Conservation (phyloP, 352 stramenopile species). For the Sclerospora graminicola region DNA sequence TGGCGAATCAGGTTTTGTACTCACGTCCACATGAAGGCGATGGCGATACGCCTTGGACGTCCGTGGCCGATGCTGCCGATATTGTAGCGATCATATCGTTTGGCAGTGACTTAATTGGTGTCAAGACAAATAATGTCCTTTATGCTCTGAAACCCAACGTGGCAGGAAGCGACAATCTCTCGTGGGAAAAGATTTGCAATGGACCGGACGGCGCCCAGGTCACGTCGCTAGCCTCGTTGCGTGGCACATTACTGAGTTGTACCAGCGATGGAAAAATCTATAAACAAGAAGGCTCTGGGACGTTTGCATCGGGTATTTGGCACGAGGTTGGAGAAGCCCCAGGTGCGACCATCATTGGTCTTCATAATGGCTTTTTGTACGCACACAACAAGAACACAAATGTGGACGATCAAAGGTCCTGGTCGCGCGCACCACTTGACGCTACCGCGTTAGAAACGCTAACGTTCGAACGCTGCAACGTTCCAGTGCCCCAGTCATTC, state of each 20-base stretch:
- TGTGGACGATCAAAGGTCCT: conserved; percentile 12
- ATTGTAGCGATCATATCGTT: conserved; percentile 67
- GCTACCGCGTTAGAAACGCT: conserved; percentile 38
- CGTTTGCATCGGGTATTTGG: conserved; percentile 54
- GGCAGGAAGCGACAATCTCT: conserved; percentile 9
- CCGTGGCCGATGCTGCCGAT: conserved; percentile 27
- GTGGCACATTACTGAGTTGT: conserved; percentile 51
- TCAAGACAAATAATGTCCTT: conserved; percentile 41
- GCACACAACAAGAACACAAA: conserved; percentile 20
- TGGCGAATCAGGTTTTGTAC: conserved; percentile 47
- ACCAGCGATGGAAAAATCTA: conserved; percentile 47
- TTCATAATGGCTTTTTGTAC: conserved; percentile 74
- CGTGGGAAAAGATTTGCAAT: conserved; percentile 43
- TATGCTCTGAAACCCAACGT: conserved; percentile 36
- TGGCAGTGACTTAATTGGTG: conserved; percentile 53
- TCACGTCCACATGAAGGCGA: conserved; percentile 49
- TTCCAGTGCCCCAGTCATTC: conserved; percentile 18
- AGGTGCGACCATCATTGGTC: conserved; percentile 33
- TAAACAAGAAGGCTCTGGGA: conserved; percentile 53
- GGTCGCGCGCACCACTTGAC: conserved; percentile 43
- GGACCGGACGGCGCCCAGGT: conserved; percentile 32
- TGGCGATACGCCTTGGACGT: conserved; percentile 26
- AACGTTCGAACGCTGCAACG: conserved; percentile 28
- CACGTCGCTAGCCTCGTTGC: conserved; percentile 53
- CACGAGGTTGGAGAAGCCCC: conserved; percentile 35